Base-by-base conservation (phyloP, 1,139 yeast genomes). In the Protomyces arabidopsidicola region DNA sequence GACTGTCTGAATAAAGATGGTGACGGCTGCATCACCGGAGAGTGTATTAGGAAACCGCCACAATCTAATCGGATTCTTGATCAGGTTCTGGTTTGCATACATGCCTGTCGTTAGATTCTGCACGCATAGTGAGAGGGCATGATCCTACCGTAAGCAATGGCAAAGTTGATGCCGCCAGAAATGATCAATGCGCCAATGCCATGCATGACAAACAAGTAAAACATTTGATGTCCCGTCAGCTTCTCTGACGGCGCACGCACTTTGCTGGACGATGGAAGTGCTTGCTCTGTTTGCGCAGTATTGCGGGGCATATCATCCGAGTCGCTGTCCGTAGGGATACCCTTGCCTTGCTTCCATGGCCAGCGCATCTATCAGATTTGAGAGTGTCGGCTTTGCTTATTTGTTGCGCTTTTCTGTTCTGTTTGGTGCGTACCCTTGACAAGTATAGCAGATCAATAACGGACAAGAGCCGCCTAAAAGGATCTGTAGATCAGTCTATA, bases 1-100 rank as follows among this genome's bases (percentile, higher is more conserved):
- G 10, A 64, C 39, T 6, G 61, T 45, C 31, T 55, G 55, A 10
- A 55, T 54, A 35, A 64, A 64, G 2, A 60, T 38, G 14, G 66
- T 64, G 16, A 64, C 66, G 12, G 65, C 64, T 9, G 64, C 64
- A 45, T 64, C 66, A 16, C 66, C 66, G 9, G 66, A 60, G 22
- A 64, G 62, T 10, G 66, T 64, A 22, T 64, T 60, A 6, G 66
- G 66, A 16, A 64, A 45, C n/a, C 62, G 55, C 61, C 60, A 64
- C 24, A 64, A 64, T 18, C 64, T 55, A 6, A 63, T 53, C 10
- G 64, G 60, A 24, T 39, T 35, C 24, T 36, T 22, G 18, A 14
- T 5, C 27, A 34, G 35, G 35, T 53, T 54, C 31, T 54, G 34
- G 20, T 58, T 45, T 4, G 56, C 56, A 34, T 63, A 63, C 64